Percentiles rank a stretch among this genome's conserved stretches.
Conservation (phyloP, 768 basidiomycete genomes). For the Boletus edulis region DNA sequence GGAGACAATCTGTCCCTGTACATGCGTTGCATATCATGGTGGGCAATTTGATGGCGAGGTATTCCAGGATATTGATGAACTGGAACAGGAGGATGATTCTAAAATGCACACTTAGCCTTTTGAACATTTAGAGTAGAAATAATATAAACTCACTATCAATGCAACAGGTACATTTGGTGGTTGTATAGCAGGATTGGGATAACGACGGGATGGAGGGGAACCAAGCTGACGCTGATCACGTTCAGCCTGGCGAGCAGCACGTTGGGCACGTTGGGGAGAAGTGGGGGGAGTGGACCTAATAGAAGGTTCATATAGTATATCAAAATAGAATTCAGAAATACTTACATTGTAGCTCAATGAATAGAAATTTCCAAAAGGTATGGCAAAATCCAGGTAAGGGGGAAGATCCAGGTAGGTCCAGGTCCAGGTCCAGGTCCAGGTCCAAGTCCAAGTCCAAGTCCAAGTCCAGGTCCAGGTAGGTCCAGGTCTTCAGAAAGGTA, state of each 20-base stretch:
- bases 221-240: neutral
- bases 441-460: neutral
- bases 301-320: neutral
- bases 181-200: neutral
- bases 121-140: neutral
- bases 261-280: neutral
- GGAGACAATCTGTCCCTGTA: neutral
- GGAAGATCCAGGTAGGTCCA: neutral
- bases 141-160: neutral
- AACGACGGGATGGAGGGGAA: neutral
- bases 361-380: too few species aligned
- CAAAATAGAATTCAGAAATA: too few species aligned
- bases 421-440: neutral
- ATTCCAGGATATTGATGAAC: constrained; percentile 3
- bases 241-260: neutral
- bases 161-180: neutral
- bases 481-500: neutral
- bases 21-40: neutral
- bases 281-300: neutral
- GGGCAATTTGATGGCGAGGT: neutral
- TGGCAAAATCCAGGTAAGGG: neutral
- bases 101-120: neutral
- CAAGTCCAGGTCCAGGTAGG: neutral
- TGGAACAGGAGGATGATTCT: neutral
- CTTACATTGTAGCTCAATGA: too few species aligned